These are phyloP conservation scores for Urochloa ruziziensis DNA, from an alignment of 176 grass and related monocot species.

Conservation along the genomic window DNA sequence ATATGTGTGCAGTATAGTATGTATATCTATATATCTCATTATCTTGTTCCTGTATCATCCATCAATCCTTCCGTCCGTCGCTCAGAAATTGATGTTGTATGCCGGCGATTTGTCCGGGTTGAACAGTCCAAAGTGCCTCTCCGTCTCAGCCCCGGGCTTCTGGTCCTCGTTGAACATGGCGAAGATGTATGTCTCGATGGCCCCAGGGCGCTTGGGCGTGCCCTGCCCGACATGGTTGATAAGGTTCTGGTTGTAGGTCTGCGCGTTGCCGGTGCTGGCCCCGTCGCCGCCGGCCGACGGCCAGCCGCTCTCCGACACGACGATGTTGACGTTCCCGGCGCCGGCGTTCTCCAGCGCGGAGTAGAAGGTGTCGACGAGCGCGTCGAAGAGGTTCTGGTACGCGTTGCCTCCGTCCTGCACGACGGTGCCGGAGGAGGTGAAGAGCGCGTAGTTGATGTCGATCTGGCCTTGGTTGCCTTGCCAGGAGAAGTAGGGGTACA, in stretches of 20 bases:
- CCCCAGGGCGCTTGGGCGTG: slow-evolving; percentile 44
- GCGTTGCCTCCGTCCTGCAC: slow-evolving; percentile 49
- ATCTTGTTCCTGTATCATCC: not conserved
- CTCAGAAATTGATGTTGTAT: slow-evolving; percentile 44
- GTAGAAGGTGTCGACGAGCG: slow-evolving; percentile 47
- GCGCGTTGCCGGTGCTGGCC: slow-evolving; percentile 37
- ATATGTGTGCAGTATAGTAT: no score
- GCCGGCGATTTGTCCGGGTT: slow-evolving; percentile 42
- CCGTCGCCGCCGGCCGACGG: slow-evolving; percentile 36
- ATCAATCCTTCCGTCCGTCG: not conserved
- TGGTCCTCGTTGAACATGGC: slow-evolving; percentile 73
- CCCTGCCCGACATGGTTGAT: slow-evolving; percentile 42
- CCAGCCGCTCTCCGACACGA: slow-evolving; percentile 72
- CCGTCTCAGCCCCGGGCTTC: slow-evolving; percentile 4
- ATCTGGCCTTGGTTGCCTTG: slow-evolving; percentile 13
- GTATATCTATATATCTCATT: not conserved
- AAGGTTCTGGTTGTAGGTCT: slow-evolving; percentile 70
- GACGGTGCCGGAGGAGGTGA: slow-evolving; percentile 24
- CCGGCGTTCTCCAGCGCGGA: slow-evolving; percentile 48
- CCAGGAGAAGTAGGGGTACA: slow-evolving; percentile 68
- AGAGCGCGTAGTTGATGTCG: slow-evolving; percentile 50
- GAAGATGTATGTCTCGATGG: slow-evolving; percentile 62
- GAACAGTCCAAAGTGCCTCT: slow-evolving; percentile 64
- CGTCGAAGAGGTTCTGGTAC: slow-evolving; percentile 72
- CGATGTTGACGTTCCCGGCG: slow-evolving; percentile 27